Conservation (phyloP, 768 basidiomycete genomes). For the Podaxis sp. region DNA sequence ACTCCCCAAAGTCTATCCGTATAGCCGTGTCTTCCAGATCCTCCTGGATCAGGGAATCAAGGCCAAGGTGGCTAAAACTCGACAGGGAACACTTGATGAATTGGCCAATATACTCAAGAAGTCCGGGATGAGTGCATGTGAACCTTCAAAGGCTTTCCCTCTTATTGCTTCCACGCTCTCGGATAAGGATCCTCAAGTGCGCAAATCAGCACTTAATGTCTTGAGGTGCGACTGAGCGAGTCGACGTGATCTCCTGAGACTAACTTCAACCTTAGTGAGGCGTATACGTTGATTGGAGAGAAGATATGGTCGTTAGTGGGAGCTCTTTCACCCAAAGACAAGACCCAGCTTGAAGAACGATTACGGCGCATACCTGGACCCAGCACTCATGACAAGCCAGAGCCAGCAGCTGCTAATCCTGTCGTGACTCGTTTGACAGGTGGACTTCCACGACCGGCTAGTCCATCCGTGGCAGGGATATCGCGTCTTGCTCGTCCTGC, state of each 20-base stretch:
- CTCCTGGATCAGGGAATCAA: conserved; percentile 87
- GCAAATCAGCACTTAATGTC: conserved; percentile 81
- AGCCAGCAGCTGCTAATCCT: conserved; percentile 29
- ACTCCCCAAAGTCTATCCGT: conserved; percentile 89
- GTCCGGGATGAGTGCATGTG: conserved; percentile 80
- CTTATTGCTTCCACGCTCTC: conserved; percentile 76
- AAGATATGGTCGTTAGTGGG: conserved; percentile 83
- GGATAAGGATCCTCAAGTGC: conserved; percentile 86
- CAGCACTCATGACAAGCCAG: conserved; percentile 45
- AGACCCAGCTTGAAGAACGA: conserved; percentile 89
- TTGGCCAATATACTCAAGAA: conserved; percentile 73
- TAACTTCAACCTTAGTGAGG: conserved; percentile 55
- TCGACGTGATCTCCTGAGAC: conserved; percentile 13
- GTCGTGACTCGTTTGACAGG: conserved; percentile 56
- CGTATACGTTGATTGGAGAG: conserved; percentile 80
- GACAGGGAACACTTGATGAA: conserved; percentile 86
- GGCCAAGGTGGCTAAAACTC: conserved; percentile 89
- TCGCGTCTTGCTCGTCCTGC: conserved; percentile 42
- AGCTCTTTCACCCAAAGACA: conserved; percentile 77
- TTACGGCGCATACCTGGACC: conserved; percentile 79
- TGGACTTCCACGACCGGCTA: conserved; percentile 33
- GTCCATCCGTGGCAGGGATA: conserved; percentile 30
- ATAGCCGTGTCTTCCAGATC: conserved; percentile 86
- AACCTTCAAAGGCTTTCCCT: conserved; percentile 79
- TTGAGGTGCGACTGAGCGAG: conserved; percentile 58